Base-by-base conservation (phyloP, 2,329 filamentous ascomycete genomes). In the Cercospora janseana region DNA sequence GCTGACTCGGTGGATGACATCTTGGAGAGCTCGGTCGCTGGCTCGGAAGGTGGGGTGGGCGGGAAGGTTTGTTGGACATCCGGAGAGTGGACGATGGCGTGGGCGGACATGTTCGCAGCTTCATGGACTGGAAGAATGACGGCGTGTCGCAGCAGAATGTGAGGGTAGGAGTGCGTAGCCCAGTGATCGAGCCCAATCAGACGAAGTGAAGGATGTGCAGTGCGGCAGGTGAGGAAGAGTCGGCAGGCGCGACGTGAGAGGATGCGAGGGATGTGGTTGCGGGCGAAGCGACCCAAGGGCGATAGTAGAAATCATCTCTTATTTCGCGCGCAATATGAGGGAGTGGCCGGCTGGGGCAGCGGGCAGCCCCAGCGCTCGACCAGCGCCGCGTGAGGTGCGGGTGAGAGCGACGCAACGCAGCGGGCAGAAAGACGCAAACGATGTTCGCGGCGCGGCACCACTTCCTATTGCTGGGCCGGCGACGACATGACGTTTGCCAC, bases 21-120 rank as follows among this genome's bases (percentile, higher is more conserved):
- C 23, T 55, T 54, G 16, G 52, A 26, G 10, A 49, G 34, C 40
- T 57, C 52, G 34, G 49, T 46, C 4, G 55, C 26, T 16, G 50
- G 46, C 44, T 60, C 57, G n/a, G 57, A 58, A 8, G 57, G 57
- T 15, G 57, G 57, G 15, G 57, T 60, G 9, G 53, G 57, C 24
- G 56, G 57, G 5, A 55, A 42, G 29, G 52, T 34, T 43, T 55
- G 54, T 45, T 48, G 41, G 20, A 42, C 23, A 8, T 47, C 18
- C 23, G 43, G 31, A 37, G 29, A 34, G 23, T 46, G 31, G 12
- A 46, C 13, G 20, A 40, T 28, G 9, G 44, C 32, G 4, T 40
- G 31, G n/a, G 24, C 26, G 9, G 44, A 47, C 44, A 47, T 47
- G 24, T n/a, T 38, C 15, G 32, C 32, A 16, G 15, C 28, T 21